Evolutionary conservation across 441 rosid genomes (phyloP).

Genomic region (Corymbia calophylla): DNA sequence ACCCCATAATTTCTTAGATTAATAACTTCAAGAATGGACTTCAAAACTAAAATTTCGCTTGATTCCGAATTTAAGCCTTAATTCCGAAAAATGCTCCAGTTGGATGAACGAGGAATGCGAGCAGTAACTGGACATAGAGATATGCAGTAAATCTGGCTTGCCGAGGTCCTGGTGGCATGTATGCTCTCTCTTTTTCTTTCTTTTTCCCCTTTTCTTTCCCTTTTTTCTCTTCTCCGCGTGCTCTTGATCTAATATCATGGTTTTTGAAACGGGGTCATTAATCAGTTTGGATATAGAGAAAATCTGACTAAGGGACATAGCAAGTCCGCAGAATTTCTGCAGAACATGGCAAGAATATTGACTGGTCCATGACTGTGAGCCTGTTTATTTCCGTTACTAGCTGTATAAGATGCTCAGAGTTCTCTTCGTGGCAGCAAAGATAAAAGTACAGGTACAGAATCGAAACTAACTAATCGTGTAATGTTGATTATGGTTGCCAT

Average conservation of each 20-base stretch:
- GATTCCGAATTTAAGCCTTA: too few species aligned
- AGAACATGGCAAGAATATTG: constrained; percentile 46
- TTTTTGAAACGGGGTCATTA: constrained; percentile 44
- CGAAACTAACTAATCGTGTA: not conserved
- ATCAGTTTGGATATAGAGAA: constrained; percentile 49
- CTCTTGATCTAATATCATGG: constrained; percentile 21
- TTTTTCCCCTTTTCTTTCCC: too few species aligned
- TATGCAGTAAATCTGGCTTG: too few species aligned
- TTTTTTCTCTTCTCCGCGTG: too few species aligned
- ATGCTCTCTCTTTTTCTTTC: too few species aligned
- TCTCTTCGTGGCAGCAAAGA: not conserved
- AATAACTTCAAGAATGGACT: too few species aligned
- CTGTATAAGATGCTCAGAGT: not conserved
- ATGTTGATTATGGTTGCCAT: not conserved
- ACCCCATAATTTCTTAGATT: too few species aligned
- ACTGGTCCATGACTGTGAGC: constrained; percentile 48
- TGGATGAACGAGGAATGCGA: too few species aligned
- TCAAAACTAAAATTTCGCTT: too few species aligned
- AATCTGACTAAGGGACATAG: constrained; percentile 30
- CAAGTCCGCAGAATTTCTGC: not conserved
- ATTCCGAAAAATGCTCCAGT: too few species aligned
- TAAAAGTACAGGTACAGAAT: not conserved
- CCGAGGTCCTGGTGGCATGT: too few species aligned
- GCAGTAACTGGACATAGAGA: too few species aligned
- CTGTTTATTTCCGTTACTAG: not conserved